These are phyloP conservation scores for Zelopaecilomyces penicillatus DNA, from an alignment of 2,329 filamentous ascomycete species.

Conservation along the genomic window DNA sequence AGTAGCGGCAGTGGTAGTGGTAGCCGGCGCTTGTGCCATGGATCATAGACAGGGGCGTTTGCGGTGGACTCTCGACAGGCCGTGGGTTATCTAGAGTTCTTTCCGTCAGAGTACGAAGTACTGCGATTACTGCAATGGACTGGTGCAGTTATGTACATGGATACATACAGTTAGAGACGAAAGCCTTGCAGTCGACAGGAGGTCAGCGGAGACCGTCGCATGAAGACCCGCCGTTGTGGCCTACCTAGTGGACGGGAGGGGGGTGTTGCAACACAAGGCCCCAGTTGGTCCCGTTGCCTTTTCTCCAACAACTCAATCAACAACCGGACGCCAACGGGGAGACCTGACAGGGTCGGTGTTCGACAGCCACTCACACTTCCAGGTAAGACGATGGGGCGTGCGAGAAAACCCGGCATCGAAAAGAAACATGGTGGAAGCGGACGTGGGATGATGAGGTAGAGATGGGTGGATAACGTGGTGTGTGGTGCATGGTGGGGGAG, in stretches of 20 bases:
- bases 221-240: slow-evolving; percentile 2
- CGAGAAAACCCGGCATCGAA: too few relatives aligned
- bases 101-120: too few relatives aligned
- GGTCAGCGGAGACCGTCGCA: slow-evolving; percentile 10
- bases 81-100: slow-evolving; percentile 7
- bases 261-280: slow-evolving; percentile 3
- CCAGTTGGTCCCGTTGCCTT: not conserved
- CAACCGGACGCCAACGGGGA: too few relatives aligned
- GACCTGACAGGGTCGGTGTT: slow-evolving; percentile 3
- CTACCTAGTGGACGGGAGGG: slow-evolving; percentile 4
- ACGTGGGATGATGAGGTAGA: slow-evolving; percentile 1
- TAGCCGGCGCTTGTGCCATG: slow-evolving; percentile 8
- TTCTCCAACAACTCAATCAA: not conserved
- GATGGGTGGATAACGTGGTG: slow-evolving; percentile 3
- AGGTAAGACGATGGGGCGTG: too few relatives aligned
- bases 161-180: slow-evolving; percentile 5
- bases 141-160: too few relatives aligned
- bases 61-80: not conserved
- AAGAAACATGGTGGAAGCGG: not conserved
- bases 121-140: too few relatives aligned
- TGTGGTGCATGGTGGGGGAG: slow-evolving; percentile 11
- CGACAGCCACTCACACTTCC: too few relatives aligned
- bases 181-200: slow-evolving; percentile 6
- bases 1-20: slow-evolving; percentile 8
- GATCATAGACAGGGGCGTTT: slow-evolving; percentile 8